A percentile compares a stretch with the other conserved stretches of the same genome.
phyloP scores from a whole-genome alignment of 306 rosid genomes.

The Chamaecrista fasciculata region DNA sequence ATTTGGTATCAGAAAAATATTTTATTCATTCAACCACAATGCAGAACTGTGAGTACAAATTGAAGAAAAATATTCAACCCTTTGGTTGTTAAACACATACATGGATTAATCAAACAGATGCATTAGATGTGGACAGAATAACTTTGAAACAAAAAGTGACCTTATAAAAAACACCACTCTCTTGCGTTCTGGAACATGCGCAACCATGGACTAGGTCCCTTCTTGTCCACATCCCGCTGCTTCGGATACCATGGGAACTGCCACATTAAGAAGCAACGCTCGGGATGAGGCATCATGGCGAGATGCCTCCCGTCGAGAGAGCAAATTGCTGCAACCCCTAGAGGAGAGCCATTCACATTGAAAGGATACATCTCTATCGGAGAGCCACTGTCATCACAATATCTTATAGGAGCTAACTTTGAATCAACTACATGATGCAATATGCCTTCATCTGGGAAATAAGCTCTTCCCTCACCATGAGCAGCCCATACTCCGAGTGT shows the following conservation, averaged over 20 bases:
- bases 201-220: constrained; percentile 91
- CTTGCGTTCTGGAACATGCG: constrained; percentile 79
- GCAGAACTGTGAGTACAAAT: no score
- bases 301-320: constrained; percentile 93
- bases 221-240: constrained; percentile 73
- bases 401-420: constrained; percentile 72
- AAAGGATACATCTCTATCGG: constrained; percentile 79
- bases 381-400: constrained; percentile 80
- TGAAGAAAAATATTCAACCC: no score
- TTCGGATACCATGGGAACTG: constrained; percentile 92
- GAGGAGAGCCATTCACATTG: constrained; percentile 84
- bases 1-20: background rate
- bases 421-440: constrained; percentile 57
- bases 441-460: constrained; percentile 76
- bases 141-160: background rate
- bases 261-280: constrained; percentile 97
- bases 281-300: constrained; percentile 98
- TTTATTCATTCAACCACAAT: background rate
- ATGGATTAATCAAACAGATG: no score
- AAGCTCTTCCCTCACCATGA: constrained; percentile 90
- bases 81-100: no score
- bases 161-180: constrained; percentile 44
- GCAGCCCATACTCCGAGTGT: constrained; percentile 90
- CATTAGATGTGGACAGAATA: no score
- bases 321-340: constrained; percentile 86